Percentiles rank a stretch among this genome's conserved stretches.
phyloP scores from a whole-genome alignment of 441 rosid species.

The Lagerstroemia fauriei region DNA sequence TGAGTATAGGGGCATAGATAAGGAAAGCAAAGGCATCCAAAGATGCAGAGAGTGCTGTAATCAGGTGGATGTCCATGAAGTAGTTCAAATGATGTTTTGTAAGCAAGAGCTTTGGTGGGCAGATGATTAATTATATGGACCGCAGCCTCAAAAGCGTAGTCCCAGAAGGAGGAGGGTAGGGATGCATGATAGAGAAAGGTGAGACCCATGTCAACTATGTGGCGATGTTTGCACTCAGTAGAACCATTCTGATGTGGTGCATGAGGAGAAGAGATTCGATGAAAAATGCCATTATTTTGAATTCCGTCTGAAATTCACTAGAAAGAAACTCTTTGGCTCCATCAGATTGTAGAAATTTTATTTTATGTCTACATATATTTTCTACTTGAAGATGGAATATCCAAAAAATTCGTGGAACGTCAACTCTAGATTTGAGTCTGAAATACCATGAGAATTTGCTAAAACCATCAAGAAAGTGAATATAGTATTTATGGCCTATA shows the following conservation, averaged over 20 bases:
- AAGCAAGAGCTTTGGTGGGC: background rate
- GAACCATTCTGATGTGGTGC: background rate
- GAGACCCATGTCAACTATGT: slow-evolving; percentile 8
- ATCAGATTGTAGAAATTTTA: background rate
- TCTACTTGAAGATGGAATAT: background rate
- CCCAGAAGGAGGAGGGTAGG: background rate
- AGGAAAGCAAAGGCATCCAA: slow-evolving; percentile 7
- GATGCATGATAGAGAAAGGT: background rate
- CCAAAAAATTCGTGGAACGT: background rate
- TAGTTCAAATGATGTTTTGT: background rate
- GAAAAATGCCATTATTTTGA: background rate
- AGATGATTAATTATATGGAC: background rate
- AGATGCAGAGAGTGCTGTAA: background rate
- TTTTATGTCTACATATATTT: background rate
- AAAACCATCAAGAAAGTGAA: background rate
- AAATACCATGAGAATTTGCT: background rate
- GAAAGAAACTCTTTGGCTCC: background rate
- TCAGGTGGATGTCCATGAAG: background rate
- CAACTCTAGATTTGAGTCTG: background rate
- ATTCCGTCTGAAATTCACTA: background rate
- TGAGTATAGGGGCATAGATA: background rate
- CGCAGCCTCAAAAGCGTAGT: background rate
- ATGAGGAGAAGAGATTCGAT: background rate
- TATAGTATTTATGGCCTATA: background rate
- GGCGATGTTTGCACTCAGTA: slow-evolving; percentile 6